phyloP scores from a whole-genome alignment of 345 rosid genomes.

The Ceriops decandra region DNA sequence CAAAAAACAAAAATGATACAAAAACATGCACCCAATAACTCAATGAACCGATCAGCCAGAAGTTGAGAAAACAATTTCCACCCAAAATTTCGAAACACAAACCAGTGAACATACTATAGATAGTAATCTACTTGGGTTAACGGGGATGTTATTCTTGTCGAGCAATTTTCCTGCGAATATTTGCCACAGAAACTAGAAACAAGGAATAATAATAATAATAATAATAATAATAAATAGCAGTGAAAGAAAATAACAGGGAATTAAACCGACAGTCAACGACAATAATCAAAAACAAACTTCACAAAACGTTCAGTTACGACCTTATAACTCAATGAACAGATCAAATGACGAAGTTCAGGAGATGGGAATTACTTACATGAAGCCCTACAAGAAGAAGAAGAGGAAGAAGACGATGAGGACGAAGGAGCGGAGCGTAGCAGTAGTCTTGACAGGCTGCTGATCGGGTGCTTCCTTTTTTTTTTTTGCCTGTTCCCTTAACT shows the following conservation, averaged over 20 bases:
- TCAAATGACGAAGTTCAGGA: too few relatives aligned
- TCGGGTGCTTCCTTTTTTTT: neutral
- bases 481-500: neutral
- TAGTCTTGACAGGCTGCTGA: neutral
- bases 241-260: neutral
- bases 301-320: neutral
- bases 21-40: neutral
- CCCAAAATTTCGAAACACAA: too few relatives aligned
- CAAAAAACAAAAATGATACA: neutral
- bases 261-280: neutral
- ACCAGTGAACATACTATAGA: too few relatives aligned
- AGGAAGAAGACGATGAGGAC: neutral
- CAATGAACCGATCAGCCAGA: neutral
- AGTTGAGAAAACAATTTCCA: neutral
- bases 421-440: too few relatives aligned
- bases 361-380: slow-evolving; percentile 16
- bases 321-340: neutral
- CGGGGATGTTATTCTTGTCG: too few relatives aligned
- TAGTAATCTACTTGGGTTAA: too few relatives aligned
- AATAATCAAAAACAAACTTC: slow-evolving; percentile 4
- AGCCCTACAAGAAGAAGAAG: slow-evolving; percentile 2
- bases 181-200: neutral
- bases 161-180: too few relatives aligned
- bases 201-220: neutral
- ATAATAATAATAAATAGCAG: neutral